Evolutionary conservation across 2,329 filamentous ascomycete species (phyloP), one percentile per base, ranked within the genome.

Genomic region (Aspergillus sp.): DNA sequence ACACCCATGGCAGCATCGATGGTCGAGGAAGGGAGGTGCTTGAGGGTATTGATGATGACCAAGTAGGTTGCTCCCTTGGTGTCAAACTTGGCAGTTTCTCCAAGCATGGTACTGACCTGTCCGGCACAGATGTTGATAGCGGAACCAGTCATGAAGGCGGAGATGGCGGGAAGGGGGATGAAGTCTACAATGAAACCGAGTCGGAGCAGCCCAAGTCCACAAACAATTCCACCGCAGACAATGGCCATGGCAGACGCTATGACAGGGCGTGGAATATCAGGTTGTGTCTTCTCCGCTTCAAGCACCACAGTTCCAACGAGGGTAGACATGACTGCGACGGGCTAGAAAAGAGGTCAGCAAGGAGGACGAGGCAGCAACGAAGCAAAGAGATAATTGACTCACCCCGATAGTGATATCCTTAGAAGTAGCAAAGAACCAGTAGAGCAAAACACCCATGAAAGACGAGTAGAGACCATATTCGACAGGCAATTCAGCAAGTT

Each of bases 341-440:
- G 91, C 84, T 89, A 51, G 19, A 33, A 7, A n/a, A 31, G 27
- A 46, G 41, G 32, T 46, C 42, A 43, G 41, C 8, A 43, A 33
- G 30, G 34, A 6, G 5, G 32, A 2, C 39, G 54, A 32, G 10
- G 39, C 28, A 37, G 13, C 9, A 34, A 34, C 19, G 28, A 4
- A 19, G 4, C 29, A 52, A 39, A 2, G 19, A 19, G 19, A 19
- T 19, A 19, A 19, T 19, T 4, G 19, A 78, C 83, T 70, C 75
- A 88, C 85, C 11, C 91, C 91, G 44, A 97, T 97, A 7, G 91
- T 96, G 60, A 98, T 97, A 66, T 98, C 91, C 64, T 97, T 98
- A 10, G 91, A 96, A 0, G 93, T 98, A 30, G 90, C 93, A 60
- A 97, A 97, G 62, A 96, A 86, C 91, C 91, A 97, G 69, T 98